Evolutionary conservation across 2,329 filamentous ascomycete species (phyloP), one percentile per base, ranked within the genome.

Genomic region (Verticillium klebahnii): DNA sequence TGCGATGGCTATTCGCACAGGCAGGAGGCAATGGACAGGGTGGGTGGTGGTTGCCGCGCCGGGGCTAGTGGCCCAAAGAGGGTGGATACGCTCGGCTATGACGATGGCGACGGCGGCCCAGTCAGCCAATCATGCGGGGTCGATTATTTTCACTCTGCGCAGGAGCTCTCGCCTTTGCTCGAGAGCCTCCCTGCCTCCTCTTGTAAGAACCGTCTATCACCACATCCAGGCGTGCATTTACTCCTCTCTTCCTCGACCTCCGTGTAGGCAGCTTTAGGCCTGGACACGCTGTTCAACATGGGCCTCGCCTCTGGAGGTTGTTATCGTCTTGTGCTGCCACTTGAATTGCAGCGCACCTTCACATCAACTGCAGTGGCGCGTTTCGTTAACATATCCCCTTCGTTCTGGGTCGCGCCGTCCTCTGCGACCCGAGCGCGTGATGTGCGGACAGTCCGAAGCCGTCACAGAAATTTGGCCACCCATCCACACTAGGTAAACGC

Each of bases 101-200:
- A 66, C 64, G 63, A 63, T 63, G 63, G 62, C 45, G 40, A 65
- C 60, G 34, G 56, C 64, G 64, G 64, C 54, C 64, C 64, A 66
- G 55, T 56, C 50, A 60, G 39, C 64, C 59, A 66, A 66, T 66
- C 64, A 65, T 50, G 19, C 17, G 52, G 15, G 59, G 37, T 60
- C 57, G 58, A 65, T 60, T 65, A 64, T 65, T 65, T 66, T 66
- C 63, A 62, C 61, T 63, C 61, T 56, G 54, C 25, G 31, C 45
- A 50, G 45, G 23, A 50, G 45, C 45, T 50, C 45, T n/a, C 45
- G n/a, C 23, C 9, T 50, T n/a, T 40, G 12, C 45, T n/a, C 23
- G 8, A 25, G n/a, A 23, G 19, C 19, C 45, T 50, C 45, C 45
- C 45, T 50, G n/a, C n/a, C 45, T 11, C 45, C 23, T 50, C 45